Evolutionary conservation across 495 filamentous ascomycete genomes (phyloP), one percentile per base, ranked within the genome.

Genomic region (Xylaria scruposa): DNA sequence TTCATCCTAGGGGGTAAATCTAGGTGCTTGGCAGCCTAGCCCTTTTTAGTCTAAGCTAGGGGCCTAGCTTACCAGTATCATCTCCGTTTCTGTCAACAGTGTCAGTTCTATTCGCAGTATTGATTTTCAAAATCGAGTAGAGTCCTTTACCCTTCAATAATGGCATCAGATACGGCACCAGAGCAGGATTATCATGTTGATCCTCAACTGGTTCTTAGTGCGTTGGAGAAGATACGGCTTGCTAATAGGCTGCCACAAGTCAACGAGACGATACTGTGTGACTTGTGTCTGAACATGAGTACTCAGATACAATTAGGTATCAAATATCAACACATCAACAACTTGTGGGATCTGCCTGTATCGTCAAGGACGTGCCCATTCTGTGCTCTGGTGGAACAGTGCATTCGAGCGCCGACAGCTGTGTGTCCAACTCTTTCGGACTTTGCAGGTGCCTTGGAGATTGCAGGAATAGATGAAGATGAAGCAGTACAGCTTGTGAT

Each of bases 301-400:
- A 31, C 38, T 29, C 38, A 31, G n/a, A 64, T 64, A 64, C 61
- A 17, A 10, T 21, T 24, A 13, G 40, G 61, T 24, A 31, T 47
- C 40, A 19, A 7, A 5, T 64, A 46, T 47, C 38, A 12, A 29
- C 40, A 64, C 24, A 44, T 46, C 29, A 21, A 13, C 13, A 64
- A 46, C 17, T 40, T 64, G 24, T 64, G 61, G 61, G 24, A 47
- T 58, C 15, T 68, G 4, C 61, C 61, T 1, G 36, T 19, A 64
- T 44, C 61, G 10, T 24, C 61, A 24, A 38, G 5, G n/a, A 46
- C 12, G 10, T 64, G 61, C 40, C 1, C 38, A 29, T 64, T 64
- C 40, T 64, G 61, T 40, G 40, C 61, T 15, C 40, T 64, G 9
- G 21, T 64, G 5, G 61, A 64, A 31, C 61, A 64, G 40, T 64